Evolutionary conservation across 441 rosid species (phyloP), one percentile per base, ranked within the genome.

Genomic region (Bruguiera hainesii): DNA sequence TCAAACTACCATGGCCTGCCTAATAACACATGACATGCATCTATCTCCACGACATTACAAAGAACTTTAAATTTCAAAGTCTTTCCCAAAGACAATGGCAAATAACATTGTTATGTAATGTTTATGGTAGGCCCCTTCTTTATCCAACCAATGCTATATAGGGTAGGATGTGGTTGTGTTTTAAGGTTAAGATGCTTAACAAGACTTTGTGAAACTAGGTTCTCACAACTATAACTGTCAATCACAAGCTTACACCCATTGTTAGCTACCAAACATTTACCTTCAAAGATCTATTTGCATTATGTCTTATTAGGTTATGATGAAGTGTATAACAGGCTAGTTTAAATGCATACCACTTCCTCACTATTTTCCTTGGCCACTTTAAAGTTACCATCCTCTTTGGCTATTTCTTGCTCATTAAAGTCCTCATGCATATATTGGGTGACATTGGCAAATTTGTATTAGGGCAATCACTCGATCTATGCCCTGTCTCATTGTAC

Each of bases 401-500:
- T 15, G n/a, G 4, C 18, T 35, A 7, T n/a, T 33, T 30, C 64
- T 7, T 61, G 30, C 30, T 28, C 30, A 28, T 28, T 1, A 61
- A 8, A n/a, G 26, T 61, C 49, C 1, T 61, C 26, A 31, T 31
- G 7, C 16, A 19, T 26, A 16, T n/a, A 1, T 6, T 61, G 60
- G 10, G 60, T 57, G 60, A 57, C 11, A 57, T 57, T 57, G n/a
- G 6, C 37, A 28, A 57, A 57, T 57, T 57, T 57, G n/a, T n/a
- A 16, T 57, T 26, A 9, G 20, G n/a, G 6, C n/a, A 57, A 13
- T 57, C 60, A 13, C n/a, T 57, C 26, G 37, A 57, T 28, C 6
- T 57, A 4, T 53, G 25, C 6, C 58, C 29, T 23, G 20, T 5
- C 11, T 20, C 58, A 53, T 53, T 53, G 58, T 13, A 53, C 15